These are phyloP conservation scores for Ophiosphaerella narmari DNA, from an alignment of 2,329 filamentous ascomycete species.

Conservation along the genomic window DNA sequence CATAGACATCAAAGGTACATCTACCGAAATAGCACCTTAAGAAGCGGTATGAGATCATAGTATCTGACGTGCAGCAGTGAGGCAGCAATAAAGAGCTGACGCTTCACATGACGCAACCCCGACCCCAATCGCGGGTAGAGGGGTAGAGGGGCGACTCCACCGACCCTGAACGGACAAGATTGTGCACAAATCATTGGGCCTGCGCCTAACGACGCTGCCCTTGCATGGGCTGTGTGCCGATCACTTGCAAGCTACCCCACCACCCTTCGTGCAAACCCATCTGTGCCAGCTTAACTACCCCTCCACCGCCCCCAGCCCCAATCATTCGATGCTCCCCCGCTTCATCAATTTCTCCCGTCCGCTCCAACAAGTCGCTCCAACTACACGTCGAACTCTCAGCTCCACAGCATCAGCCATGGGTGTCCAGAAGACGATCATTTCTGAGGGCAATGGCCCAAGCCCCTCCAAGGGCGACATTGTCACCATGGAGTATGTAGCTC, in stretches of 20 bases:
- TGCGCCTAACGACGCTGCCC: constrained; percentile 1
- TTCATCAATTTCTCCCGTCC: constrained; percentile 17
- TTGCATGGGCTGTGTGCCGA: neutral
- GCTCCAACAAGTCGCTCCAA: constrained; percentile 7
- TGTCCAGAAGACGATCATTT: constrained; percentile 34
- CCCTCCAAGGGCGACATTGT: constrained; percentile 34
- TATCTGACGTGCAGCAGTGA: no score
- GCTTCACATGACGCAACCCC: constrained; percentile 17
- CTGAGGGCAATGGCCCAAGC: constrained; percentile 35
- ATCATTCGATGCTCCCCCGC: constrained; percentile 6
- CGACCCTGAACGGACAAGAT: constrained; percentile 4
- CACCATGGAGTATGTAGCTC: constrained; percentile 27
- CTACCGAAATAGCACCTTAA: no score
- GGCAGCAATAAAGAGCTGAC: neutral
- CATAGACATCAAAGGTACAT: no score
- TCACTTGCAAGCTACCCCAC: constrained; percentile 5
- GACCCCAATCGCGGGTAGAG: neutral
- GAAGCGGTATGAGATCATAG: no score
- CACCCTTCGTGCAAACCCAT: neutral
- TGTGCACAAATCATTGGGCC: constrained; percentile 14
- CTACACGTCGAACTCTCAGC: constrained; percentile 15
- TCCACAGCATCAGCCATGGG: constrained; percentile 31
- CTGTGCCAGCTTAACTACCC: constrained; percentile 8
- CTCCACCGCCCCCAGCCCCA: constrained; percentile 7
- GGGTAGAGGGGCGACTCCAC: neutral